A percentile compares a stretch with the other conserved stretches of the same genome.
Conservation (phyloP, 1,284 basidiomycete genomes). For the Pseudozyma tsukubaensis region DNA sequence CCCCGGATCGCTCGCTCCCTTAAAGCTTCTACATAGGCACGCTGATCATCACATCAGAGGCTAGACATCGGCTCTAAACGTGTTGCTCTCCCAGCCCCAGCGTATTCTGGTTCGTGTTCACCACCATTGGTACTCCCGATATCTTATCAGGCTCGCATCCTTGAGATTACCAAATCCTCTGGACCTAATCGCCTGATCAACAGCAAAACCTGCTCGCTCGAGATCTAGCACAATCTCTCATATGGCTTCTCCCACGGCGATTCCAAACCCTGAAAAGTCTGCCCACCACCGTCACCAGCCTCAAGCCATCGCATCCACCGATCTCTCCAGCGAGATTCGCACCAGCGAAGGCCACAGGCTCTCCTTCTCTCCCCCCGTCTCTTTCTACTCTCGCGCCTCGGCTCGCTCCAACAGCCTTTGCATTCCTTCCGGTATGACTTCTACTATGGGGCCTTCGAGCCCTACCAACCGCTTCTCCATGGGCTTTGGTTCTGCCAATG, state of each 20-base stretch:
- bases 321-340: conserved; percentile 44
- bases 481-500: conserved; percentile 28
- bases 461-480: conserved; percentile 37
- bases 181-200: too few relatives aligned
- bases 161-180: too few relatives aligned
- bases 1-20: conserved; percentile 44
- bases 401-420: conserved; percentile 24
- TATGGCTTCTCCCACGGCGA: conserved; percentile 56
- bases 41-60: not conserved
- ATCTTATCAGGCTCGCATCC: not conserved
- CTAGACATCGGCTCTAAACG: not conserved
- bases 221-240: conserved; percentile 10
- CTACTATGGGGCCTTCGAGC: conserved; percentile 31
- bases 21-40: not conserved
- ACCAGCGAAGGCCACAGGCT: conserved; percentile 42
- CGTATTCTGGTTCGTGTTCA: not conserved
- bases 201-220: too few relatives aligned
- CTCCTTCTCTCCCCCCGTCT: conserved; percentile 42
- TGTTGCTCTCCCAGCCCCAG: not conserved
- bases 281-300: conserved; percentile 47
- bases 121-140: not conserved
- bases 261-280: conserved; percentile 55
- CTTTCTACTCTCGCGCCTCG: conserved; percentile 45
- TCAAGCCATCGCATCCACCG: conserved; percentile 13
- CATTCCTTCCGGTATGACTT: conserved; percentile 36